These are phyloP conservation scores for Hibiscus tridactylites DNA, from an alignment of 345 rosid genomes.

Conservation along the genomic window DNA sequence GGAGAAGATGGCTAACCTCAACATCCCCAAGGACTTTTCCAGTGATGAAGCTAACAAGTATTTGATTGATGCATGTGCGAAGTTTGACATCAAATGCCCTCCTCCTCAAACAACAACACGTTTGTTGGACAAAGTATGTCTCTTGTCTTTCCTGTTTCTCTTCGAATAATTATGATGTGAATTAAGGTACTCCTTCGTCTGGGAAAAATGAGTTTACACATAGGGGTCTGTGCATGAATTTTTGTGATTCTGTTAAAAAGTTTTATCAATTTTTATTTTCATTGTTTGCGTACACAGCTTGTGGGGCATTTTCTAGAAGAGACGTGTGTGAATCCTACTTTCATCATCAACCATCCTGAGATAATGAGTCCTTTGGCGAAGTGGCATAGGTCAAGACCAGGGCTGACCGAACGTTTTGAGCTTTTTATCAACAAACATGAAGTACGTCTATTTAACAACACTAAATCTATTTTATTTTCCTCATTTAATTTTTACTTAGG, in stretches of 20 bases:
- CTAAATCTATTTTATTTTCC: neutral
- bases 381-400: conserved; percentile 66
- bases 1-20: conserved; percentile 80
- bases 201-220: neutral
- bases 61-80: conserved; percentile 56
- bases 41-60: conserved; percentile 79
- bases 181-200: neutral
- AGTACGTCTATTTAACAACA: conserved; percentile 25
- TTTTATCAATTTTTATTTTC: neutral
- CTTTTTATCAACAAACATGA: conserved; percentile 87
- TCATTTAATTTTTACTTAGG: neutral
- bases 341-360: conserved; percentile 87
- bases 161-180: neutral
- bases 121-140: conserved; percentile 71
- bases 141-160: conserved; percentile 2
- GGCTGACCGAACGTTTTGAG: conserved; percentile 90
- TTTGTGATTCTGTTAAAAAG: neutral
- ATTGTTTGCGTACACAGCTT: conserved; percentile 55
- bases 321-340: conserved; percentile 84
- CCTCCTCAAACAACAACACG: conserved; percentile 91
- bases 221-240: neutral
- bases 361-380: conserved; percentile 90
- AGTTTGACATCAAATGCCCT: conserved; percentile 77
- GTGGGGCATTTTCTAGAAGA: conserved; percentile 94
- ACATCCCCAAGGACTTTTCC: conserved; percentile 76